Base-by-base conservation (phyloP, 331 rosid species). In the Acacia pycnantha region DNA sequence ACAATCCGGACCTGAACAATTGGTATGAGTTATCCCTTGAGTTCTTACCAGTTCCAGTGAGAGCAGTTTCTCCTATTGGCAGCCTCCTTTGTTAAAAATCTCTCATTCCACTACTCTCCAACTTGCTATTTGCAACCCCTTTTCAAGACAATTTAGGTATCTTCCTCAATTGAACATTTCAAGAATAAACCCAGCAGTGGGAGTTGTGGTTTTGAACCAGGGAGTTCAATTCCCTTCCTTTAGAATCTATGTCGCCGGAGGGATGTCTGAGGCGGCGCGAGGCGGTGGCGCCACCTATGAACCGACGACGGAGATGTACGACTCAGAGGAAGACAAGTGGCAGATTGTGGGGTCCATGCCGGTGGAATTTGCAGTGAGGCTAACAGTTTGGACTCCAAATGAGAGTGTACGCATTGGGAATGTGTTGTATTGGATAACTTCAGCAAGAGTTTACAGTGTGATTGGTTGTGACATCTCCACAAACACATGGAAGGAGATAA, bases 311-410 rank as follows among this genome's bases (percentile, higher is more conserved):
- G 95, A 92, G 73, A 81, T 89, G 84, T 92, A 92, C 33, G 94
- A 91, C 64, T 90, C 93, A 0, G 3, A 19, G 40, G 11, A 6
- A 0, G 85, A 82, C 83, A 43, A 62, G 29, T 91, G 93, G 94
- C 53, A 37, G 21, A 4, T 88, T 5, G 82, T 79, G 19, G 95
- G 91, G n/a, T 40, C 84, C 9, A 59, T 85, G 70, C 92, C 91
- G 0, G 70, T 86, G 76, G 94, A 92, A 43, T 87, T 87, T 77
- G 87, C 95, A 0, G 88, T 91, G 35, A 91, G 97, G 85, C 91
- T 92, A 0, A 91, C 92, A 0, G 89, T 92, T n/a, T 91, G 97
- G 97, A 91, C 94, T 19, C 92, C 92, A 4, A 88, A 85, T 43
- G 92, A 89, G 78, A 79, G 82, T 50, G 92, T 89, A 6, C 74